Base-by-base conservation (phyloP, 352 stramenopile species). In the Phytopythium montanum region DNA sequence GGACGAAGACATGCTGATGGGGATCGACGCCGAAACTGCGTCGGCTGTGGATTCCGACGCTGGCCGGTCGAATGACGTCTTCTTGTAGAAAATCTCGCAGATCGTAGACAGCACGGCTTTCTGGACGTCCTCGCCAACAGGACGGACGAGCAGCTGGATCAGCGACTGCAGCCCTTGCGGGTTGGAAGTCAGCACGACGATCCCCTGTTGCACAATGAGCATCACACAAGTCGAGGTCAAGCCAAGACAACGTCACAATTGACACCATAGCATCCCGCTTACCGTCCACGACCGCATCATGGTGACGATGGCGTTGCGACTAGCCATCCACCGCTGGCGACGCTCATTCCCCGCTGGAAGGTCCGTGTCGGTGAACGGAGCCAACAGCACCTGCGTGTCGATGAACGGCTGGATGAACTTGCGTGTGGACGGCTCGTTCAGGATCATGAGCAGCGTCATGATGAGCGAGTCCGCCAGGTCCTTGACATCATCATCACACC, bases 231-330 rank as follows among this genome's bases (percentile, higher is more conserved):
- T 9, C 28, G 7, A 59, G 5, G 54, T 52, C 46, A 29, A 29
- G 41, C 31, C 18, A 14, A 46, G 19, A 26, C 4, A 14, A 18
- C 29, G 9, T 25, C 55, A 33, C 31, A n/a, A 23, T 19, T 12
- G 13, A 23, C 28, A 19, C 21, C 21, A 21, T 1, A 31, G 7
- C 13, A 26, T 23, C 16, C 3, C 19, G 1, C 54, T 23, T 62
- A 87, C 79, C 49, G 88, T 96, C 88, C 88, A 96, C 19, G 88
- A 95, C 0, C 87, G 85, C 85, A 96, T 95, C 81, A 96, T 91
- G 10, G 82, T 92, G 33, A 96, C 85, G 31, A 96, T 88, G 16
- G 88, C 87, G 38, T 94, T 95, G 3, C 87, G 84, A 76, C 87
- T 95, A 19, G 88, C 87, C 73, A 92, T 96, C 88, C 88, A 96